Conservation (phyloP, 257 asterid genomes). For the Solanum chiquidenum region DNA sequence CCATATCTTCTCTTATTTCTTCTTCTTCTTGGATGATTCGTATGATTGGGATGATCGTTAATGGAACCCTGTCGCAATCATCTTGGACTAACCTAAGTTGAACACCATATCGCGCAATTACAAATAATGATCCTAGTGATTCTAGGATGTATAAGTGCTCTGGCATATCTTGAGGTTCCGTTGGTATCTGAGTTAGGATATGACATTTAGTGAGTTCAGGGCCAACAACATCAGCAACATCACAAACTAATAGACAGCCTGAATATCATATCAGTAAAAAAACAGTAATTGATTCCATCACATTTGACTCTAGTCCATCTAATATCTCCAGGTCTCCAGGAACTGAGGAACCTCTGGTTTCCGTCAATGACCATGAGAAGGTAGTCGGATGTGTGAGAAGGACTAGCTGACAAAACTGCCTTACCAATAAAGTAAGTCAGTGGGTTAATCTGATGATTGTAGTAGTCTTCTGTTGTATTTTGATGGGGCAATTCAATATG, state of each 20-base stretch:
- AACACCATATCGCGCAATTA: neutral
- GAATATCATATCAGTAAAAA: too few relatives aligned
- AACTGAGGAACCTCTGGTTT: too few relatives aligned
- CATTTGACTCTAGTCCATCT: too few relatives aligned
- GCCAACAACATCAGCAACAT: neutral
- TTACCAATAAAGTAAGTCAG: neutral
- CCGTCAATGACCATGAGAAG: too few relatives aligned
- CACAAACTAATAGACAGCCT: neutral
- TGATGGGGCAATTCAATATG: neutral
- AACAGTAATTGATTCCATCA: too few relatives aligned
- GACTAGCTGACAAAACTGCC: neutral
- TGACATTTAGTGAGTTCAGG: neutral
- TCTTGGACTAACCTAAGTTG: neutral
- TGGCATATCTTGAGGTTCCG: too few relatives aligned
- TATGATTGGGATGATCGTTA: fast-evolving
- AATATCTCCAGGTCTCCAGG: too few relatives aligned
- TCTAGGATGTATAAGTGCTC: neutral
- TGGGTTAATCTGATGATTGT: neutral
- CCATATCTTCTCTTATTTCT: too few relatives aligned
- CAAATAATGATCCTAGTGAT: neutral
- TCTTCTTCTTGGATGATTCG: too few relatives aligned
- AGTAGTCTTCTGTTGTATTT: neutral
- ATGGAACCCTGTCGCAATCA: neutral
- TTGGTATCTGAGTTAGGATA: too few relatives aligned
- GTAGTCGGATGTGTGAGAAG: too few relatives aligned